These are phyloP conservation scores for Lipomyces sp. DNA, from an alignment of 805 yeast species.

Conservation along the genomic window DNA sequence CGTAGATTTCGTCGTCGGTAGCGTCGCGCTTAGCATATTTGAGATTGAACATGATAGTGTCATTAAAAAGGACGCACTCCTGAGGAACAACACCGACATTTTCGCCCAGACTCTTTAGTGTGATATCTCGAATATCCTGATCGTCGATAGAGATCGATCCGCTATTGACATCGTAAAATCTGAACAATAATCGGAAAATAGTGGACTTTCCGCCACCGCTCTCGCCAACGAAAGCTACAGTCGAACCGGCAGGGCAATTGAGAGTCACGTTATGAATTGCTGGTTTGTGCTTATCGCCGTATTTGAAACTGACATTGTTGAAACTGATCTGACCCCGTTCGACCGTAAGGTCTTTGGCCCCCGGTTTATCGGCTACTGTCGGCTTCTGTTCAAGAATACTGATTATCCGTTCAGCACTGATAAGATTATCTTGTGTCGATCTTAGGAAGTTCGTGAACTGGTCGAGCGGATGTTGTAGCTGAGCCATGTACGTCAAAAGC, in stretches of 20 bases:
- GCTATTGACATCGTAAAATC: conserved; percentile 77
- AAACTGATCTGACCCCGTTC: conserved; percentile 54
- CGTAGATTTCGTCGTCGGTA: conserved; percentile 63
- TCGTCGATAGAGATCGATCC: conserved; percentile 73
- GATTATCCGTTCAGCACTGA: conserved; percentile 32
- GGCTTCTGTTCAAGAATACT: conserved; percentile 30
- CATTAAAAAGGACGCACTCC: conserved; percentile 86
- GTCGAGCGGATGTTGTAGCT: conserved; percentile 35
- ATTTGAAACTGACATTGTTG: conserved; percentile 65
- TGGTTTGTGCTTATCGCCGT: conserved; percentile 63
- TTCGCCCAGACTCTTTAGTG: conserved; percentile 70
- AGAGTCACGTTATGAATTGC: conserved; percentile 67
- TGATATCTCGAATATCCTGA: conserved; percentile 64
- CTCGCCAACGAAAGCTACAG: conserved; percentile 92
- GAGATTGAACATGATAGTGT: conserved; percentile 80
- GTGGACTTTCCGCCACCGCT: conserved; percentile 96
- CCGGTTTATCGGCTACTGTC: conserved; percentile 18
- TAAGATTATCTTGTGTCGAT: conserved; percentile 30
- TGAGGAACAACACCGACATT: conserved; percentile 88
- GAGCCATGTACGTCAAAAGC: conserved; percentile 33
- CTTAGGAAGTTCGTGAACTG: conserved; percentile 27
- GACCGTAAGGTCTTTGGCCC: conserved; percentile 13
- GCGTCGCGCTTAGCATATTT: conserved; percentile 69
- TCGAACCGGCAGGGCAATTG: conserved; percentile 74
- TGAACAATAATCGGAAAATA: conserved; percentile 71